A percentile compares a stretch with the other conserved stretches of the same genome.
Conservation (phyloP, 164 flowering plant species). For the Macadamia tetraphylla region DNA sequence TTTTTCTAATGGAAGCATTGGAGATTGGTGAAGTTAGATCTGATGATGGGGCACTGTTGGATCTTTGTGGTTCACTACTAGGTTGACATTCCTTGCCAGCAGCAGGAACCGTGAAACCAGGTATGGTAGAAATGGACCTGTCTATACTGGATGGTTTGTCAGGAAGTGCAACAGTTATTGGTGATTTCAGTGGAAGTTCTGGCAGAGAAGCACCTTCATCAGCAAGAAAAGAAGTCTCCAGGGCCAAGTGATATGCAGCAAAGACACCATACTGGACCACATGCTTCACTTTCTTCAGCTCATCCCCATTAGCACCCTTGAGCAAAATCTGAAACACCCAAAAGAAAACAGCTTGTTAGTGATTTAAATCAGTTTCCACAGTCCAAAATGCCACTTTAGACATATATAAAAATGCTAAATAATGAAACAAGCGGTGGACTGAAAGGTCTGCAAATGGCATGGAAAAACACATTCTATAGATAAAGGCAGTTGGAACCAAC, state of each 20-base stretch:
- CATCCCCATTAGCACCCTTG: slow-evolving; percentile 87
- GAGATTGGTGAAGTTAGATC: slow-evolving; percentile 16
- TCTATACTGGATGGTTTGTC: slow-evolving; percentile 63
- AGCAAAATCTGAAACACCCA: slow-evolving; percentile 64
- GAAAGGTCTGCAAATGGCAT: background rate
- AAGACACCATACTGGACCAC: slow-evolving; percentile 91
- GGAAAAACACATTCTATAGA: background rate
- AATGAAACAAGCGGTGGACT: background rate
- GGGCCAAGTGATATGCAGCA: slow-evolving; percentile 97
- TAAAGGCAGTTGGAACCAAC: background rate
- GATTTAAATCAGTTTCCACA: background rate
- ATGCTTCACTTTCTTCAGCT: slow-evolving; percentile 91
- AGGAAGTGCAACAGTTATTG: slow-evolving; percentile 80
- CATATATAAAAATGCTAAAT: background rate
- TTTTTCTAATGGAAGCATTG: slow-evolving; percentile 14
- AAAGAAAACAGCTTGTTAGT: background rate
- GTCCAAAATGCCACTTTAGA: background rate
- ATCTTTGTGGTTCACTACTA: slow-evolving; percentile 28
- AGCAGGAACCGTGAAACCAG: slow-evolving; percentile 55
- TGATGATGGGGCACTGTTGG: slow-evolving; percentile 22
- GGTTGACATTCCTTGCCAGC: slow-evolving; percentile 33
- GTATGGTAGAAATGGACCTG: slow-evolving; percentile 79
- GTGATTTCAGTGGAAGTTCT: slow-evolving; percentile 70
- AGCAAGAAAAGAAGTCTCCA: slow-evolving; percentile 98
- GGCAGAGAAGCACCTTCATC: slow-evolving; percentile 97